Evolutionary conservation across 2,329 filamentous ascomycete genomes (phyloP).

Genomic region (Aspergillus unguis): DNA sequence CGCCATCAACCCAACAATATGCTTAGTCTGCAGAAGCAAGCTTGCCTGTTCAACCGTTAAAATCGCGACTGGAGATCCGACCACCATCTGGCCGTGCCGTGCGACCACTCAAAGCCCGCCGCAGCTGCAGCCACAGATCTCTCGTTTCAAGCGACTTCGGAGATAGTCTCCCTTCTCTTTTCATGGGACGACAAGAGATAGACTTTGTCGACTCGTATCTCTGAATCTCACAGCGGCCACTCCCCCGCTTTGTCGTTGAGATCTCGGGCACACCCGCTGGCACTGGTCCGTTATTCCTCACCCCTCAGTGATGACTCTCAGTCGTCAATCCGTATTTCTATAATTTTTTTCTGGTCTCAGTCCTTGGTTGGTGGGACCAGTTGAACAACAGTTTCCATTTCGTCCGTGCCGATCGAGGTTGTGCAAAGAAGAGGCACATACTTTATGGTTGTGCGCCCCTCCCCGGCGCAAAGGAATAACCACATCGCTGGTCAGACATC

Average conservation of each 20-base stretch:
- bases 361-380: background rate
- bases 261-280: constrained; percentile 27
- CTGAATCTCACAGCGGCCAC: background rate
- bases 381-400: background rate
- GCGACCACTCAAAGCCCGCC: constrained; percentile 10
- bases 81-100: constrained; percentile 15
- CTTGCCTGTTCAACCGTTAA: constrained; percentile 18
- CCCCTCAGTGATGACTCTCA: background rate
- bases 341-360: no score
- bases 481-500: constrained; percentile 5
- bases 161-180: constrained; percentile 11
- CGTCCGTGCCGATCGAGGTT: background rate
- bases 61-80: constrained; percentile 21
- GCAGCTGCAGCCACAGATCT: constrained; percentile 14
- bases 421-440: background rate
- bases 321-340: background rate
- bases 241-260: constrained; percentile 26
- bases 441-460: background rate
- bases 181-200: background rate
- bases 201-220: background rate
- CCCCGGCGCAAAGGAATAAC: constrained; percentile 1
- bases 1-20: constrained; percentile 14
- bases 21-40: constrained; percentile 4
- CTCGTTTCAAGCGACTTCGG: background rate
- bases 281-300: constrained; percentile 17